Base-by-base conservation (phyloP, 352 stramenopile genomes). In the Pythium chondricola region DNA sequence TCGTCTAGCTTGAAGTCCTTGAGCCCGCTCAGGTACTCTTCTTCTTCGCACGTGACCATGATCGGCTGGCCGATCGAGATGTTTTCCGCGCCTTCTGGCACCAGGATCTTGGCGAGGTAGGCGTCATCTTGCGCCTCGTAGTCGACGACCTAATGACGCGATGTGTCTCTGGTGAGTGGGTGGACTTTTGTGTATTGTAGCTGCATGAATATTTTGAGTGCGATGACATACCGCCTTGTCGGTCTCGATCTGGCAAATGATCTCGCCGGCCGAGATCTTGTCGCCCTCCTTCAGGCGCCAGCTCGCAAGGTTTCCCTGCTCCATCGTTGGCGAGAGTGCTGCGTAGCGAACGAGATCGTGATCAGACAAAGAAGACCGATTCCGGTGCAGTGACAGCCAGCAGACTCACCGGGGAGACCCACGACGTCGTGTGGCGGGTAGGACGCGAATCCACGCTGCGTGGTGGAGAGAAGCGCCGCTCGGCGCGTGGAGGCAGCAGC, bases 81-180 rank as follows among this genome's bases (percentile, higher is more conserved):
- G 55, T 97, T 94, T 36, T 95, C 72, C 2, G 83, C 52, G 21
- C 93, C 95, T 18, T 93, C 90, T 2, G 78, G 60, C 25, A 97
- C 89, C 39, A 99, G 78, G 62, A 99, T 98, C 74, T 97, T 98
- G 48, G 93, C 95, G 37, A 99, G 62, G 49, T 96, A 88, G 65
- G 89, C 87, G 48, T 99, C 96, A 66, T 99, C 96, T 65, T 98
- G 95, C 9, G 93, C 87, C 69, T 99, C 97, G 65, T 97, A 99
- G 70, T 98, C 96, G 39, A 99, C 96, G n/a, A 96, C 64, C 64
- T 73, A 40, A 14, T 21, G 11, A 37, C 9, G 16, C 4, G 18
- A 44, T 3, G 35, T 6, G 31, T 27, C 40, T 37, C 18, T 17
- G 41, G 6, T 0, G 32, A 9, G 14, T n/a, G n/a, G n/a, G n/a